A percentile compares a stretch with the other conserved stretches of the same genome.
phyloP scores from a whole-genome alignment of 2,329 filamentous ascomycete genomes.

The Aurifilum marmelostoma region DNA sequence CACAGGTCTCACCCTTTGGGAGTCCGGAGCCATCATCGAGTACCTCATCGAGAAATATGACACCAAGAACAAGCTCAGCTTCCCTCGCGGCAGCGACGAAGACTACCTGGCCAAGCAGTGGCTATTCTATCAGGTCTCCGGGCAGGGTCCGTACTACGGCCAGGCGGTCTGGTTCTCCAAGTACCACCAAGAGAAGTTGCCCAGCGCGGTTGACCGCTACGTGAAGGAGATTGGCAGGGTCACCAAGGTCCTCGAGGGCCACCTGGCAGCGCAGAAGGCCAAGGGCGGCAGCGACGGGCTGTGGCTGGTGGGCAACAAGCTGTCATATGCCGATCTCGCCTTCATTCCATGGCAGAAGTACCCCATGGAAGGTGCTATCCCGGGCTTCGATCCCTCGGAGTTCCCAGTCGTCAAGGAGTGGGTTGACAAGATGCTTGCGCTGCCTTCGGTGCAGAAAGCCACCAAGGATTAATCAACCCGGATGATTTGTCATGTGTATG shows the following conservation, averaged over 20 bases:
- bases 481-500: background rate
- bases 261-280: constrained; percentile 16
- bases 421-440: background rate
- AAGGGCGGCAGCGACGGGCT: constrained; percentile 1
- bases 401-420: constrained; percentile 4
- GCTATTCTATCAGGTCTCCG: constrained; percentile 47
- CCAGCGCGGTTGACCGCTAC: constrained; percentile 14
- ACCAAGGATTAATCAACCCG: background rate
- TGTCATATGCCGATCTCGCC: constrained; percentile 21
- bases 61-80: constrained; percentile 45
- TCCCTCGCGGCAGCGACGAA: constrained; percentile 39
- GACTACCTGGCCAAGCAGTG: constrained; percentile 45
- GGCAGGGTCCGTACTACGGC: constrained; percentile 49
- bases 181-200: constrained; percentile 17
- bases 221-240: constrained; percentile 16
- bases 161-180: constrained; percentile 41
- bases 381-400: background rate
- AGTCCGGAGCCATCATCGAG: constrained; percentile 53
- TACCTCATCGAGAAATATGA: constrained; percentile 53
- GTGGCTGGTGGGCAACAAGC: constrained; percentile 24
- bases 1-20: constrained; percentile 51
- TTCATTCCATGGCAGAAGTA: constrained; percentile 19
- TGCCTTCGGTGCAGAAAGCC: background rate
- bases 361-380: rapidly evolving
- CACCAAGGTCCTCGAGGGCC: constrained; percentile 18